These are phyloP conservation scores for Saturnispora sanitii DNA, from an alignment of 805 yeast genomes.

Conservation along the genomic window DNA sequence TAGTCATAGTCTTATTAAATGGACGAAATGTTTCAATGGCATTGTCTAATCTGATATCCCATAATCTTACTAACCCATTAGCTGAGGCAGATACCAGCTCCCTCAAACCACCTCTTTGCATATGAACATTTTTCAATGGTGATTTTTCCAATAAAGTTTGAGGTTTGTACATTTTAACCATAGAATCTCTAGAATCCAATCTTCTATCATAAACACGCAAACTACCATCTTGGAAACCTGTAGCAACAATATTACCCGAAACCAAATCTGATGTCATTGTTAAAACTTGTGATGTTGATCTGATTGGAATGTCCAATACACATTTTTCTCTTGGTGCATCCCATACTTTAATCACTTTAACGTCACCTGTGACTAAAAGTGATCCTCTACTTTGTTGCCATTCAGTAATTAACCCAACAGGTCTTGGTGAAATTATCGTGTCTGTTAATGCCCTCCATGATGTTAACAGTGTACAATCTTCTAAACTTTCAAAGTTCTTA, in stretches of 20 bases:
- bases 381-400: constrained; percentile 98
- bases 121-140: constrained; percentile 62
- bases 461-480: constrained; percentile 54
- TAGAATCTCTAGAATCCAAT: constrained; percentile 70
- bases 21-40: constrained; percentile 64
- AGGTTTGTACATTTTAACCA: constrained; percentile 77
- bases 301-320: constrained; percentile 78
- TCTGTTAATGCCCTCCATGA: constrained; percentile 94
- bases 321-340: constrained; percentile 93
- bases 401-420: constrained; percentile 77
- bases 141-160: constrained; percentile 18
- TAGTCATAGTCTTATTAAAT: constrained; percentile 41
- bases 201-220: constrained; percentile 87
- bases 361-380: constrained; percentile 87
- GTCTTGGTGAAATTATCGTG: constrained; percentile 66
- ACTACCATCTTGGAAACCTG: constrained; percentile 88
- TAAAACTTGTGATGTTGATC: constrained; percentile 83
- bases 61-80: constrained; percentile 73
- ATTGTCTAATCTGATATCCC: constrained; percentile 77
- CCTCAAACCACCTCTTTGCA: constrained; percentile 95
- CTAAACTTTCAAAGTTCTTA: constrained; percentile 55
- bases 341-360: constrained; percentile 85
- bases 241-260: constrained; percentile 80
- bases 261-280: constrained; percentile 91
- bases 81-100: constrained; percentile 78